Evolutionary conservation across 2,329 filamentous ascomycete genomes (phyloP), one percentile per base, ranked within the genome.

Genomic region (Xylaria sp.): DNA sequence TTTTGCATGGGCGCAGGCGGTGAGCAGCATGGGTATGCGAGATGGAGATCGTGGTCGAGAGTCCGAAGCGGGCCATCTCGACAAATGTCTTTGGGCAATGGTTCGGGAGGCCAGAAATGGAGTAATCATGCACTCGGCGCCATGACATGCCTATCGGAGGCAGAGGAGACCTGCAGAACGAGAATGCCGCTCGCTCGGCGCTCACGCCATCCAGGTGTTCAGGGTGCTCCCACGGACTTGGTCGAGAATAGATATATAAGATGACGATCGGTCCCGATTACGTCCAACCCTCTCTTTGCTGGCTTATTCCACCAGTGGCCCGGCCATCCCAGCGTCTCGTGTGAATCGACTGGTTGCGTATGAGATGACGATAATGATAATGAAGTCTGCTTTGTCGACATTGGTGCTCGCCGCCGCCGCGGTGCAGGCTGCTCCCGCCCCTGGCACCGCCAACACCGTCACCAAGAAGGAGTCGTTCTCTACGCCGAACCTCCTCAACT

Each of bases 381-480:
- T 59, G 55, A 62, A 59, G 55, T 40, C 55, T 13, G 38, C 33
- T 25, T 31, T 54, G 13, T 55, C 60, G 10, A 35, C 52, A 15
- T 6, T 49, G 9, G 19, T 62, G 17, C 54, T 62, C 23, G 54
- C 60, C n/a, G 54, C 60, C n/a, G 60, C 37, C 2, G 48, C 31
- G 17, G 60, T 49, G 43, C 41, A n/a, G 51, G 60, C 60, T 23
- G 60, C 55, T 35, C 60, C 54, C 29, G 37, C 60, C 2, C 0
- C 17, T 31, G 35, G 6, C 31, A 27, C 17, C 49, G 25, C 47
- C 33, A 54, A 25, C 5, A 37, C 47, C 33, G 48, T 19, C 5
- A 37, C 17, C 3, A 23, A 48, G 11, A 19, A 25, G 11, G 27
- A 44, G 11, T 38, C 60, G 19, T 52, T 25, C 44, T 29, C 55